A percentile compares a stretch with the other conserved stretches of the same genome.
phyloP scores from a whole-genome alignment of 208 protist species.

The Trypanosoma cruzi region DNA sequence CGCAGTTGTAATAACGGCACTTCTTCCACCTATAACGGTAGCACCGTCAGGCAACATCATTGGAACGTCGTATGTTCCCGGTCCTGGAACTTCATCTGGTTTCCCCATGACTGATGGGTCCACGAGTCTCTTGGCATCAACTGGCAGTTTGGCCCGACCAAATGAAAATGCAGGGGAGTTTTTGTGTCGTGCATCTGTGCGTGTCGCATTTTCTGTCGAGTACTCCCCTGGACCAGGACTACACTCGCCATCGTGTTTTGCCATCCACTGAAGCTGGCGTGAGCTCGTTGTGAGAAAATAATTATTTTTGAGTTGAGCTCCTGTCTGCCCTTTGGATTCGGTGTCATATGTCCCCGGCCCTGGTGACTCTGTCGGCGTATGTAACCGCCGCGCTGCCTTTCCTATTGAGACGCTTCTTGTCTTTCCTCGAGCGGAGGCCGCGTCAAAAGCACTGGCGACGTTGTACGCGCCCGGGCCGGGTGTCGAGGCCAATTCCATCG shows the following conservation, averaged over 20 bases:
- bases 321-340: background rate
- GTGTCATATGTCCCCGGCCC: constrained; percentile 32
- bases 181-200: constrained; percentile 24
- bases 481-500: background rate
- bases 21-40: constrained; percentile 7
- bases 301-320: background rate
- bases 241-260: background rate
- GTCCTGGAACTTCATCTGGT: constrained; percentile 24
- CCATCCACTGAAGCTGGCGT: constrained; percentile 10
- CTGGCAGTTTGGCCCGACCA: constrained; percentile 17
- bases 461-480: constrained; percentile 75
- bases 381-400: constrained; percentile 9
- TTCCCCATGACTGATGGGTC: constrained; percentile 12
- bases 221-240: constrained; percentile 29
- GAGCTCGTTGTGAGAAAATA: constrained; percentile 23
- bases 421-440: constrained; percentile 25
- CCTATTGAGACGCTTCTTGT: constrained; percentile 15
- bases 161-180: constrained; percentile 31
- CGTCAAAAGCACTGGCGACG: constrained; percentile 39
- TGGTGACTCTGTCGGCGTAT: constrained; percentile 15
- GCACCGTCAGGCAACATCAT: constrained; percentile 4
- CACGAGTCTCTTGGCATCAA: background rate
- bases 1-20: constrained; percentile 18
- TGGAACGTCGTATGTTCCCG: constrained; percentile 15
- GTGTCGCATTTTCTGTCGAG: background rate